These are phyloP conservation scores for Ascochyta viciae-villosae DNA, from an alignment of 2,329 filamentous ascomycete genomes.

Conservation along the genomic window DNA sequence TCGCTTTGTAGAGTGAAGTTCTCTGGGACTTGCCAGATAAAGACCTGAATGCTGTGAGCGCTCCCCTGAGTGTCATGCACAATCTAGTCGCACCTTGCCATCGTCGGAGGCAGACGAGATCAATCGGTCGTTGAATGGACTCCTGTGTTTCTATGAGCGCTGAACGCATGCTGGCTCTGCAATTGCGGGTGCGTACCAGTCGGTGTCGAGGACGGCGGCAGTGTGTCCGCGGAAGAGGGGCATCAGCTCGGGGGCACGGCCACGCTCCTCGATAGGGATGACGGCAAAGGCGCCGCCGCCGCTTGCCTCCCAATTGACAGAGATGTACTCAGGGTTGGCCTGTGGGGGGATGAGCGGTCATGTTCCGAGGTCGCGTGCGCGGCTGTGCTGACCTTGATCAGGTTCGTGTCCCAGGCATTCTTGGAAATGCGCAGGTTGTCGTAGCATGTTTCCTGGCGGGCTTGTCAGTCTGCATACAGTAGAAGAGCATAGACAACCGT, in stretches of 20 bases:
- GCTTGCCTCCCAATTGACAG: constrained; percentile 97
- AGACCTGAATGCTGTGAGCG: constrained; percentile 62
- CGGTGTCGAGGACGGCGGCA: constrained; percentile 92
- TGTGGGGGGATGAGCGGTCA: constrained; percentile 51
- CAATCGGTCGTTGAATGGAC: constrained; percentile 92
- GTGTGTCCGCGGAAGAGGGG: constrained; percentile 97
- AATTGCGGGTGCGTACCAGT: constrained; percentile 69
- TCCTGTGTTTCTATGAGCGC: constrained; percentile 62
- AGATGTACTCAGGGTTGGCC: constrained; percentile 94
- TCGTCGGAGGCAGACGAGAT: constrained; percentile 96
- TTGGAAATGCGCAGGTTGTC: constrained; percentile 96
- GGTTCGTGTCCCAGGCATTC: constrained; percentile 99
- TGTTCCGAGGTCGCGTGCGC: constrained; percentile 38
- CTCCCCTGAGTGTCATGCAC: neutral
- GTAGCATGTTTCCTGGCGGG: constrained; percentile 83
- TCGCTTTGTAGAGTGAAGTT: constrained; percentile 86
- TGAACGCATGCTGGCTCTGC: neutral
- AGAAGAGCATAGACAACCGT: neutral
- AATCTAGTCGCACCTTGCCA: constrained; percentile 68
- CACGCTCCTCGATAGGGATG: constrained; percentile 86
- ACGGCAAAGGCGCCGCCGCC: constrained; percentile 97
- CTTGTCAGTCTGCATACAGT: constrained; percentile 18
- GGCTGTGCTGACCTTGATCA: constrained; percentile 79
- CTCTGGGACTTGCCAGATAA: constrained; percentile 93
- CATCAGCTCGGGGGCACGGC: constrained; percentile 89